phyloP scores from a whole-genome alignment of 148 eudicot species.

The Agrostemma githago region DNA sequence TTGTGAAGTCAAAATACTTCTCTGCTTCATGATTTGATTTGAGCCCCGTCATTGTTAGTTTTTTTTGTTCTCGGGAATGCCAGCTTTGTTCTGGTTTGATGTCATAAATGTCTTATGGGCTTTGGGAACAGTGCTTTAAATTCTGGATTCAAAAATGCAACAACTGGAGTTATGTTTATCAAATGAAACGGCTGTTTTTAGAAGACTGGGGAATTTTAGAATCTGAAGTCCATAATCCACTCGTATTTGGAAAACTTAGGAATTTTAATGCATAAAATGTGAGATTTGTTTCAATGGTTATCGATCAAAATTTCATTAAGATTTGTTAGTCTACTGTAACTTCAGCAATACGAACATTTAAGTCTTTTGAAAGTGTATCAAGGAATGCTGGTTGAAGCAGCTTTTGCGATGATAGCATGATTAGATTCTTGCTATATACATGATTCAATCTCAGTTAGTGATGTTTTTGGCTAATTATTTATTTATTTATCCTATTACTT shows the following conservation, averaged over 20 bases:
- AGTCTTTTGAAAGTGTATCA: background rate
- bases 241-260: too few relatives aligned
- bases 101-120: background rate
- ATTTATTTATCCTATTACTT: background rate
- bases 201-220: too few relatives aligned
- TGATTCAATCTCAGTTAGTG: background rate
- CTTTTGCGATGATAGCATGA: background rate
- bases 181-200: too few relatives aligned
- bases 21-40: background rate
- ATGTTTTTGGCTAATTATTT: background rate
- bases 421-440: background rate
- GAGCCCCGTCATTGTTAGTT: background rate
- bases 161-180: too few relatives aligned
- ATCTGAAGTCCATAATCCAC: too few relatives aligned
- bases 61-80: background rate
- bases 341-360: background rate
- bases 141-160: too few relatives aligned
- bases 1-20: conserved; percentile 1
- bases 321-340: background rate
- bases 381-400: background rate
- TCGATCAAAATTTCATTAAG: conserved; percentile 1
- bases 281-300: background rate
- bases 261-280: too few relatives aligned
- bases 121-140: too few relatives aligned
- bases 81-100: background rate